Evolutionary conservation across 495 filamentous ascomycete genomes (phyloP).

Genomic region (Aspergillus ellipticus): DNA sequence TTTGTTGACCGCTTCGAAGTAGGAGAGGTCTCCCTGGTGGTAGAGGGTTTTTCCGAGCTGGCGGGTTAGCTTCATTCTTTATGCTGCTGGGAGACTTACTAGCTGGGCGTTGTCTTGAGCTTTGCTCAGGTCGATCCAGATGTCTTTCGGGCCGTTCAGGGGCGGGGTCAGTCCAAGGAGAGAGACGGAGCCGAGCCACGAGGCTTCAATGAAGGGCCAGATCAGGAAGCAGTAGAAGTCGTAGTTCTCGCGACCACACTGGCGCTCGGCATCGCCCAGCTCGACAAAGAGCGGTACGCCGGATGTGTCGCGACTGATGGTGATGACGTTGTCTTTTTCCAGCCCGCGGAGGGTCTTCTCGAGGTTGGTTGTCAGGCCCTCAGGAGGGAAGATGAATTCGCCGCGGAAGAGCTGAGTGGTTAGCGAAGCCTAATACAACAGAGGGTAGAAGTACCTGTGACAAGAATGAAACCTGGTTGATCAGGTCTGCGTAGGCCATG

Average conservation of each 20-base stretch:
- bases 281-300: conserved; percentile 61
- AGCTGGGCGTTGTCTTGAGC: conserved; percentile 81
- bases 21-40: conserved; percentile 92
- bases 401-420: conserved; percentile 74
- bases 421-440: conserved; percentile 10
- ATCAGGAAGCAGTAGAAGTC: conserved; percentile 98
- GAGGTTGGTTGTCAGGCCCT: conserved; percentile 74
- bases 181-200: conserved; percentile 84
- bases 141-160: conserved; percentile 50
- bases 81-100: conserved; percentile 41
- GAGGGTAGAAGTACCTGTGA: conserved; percentile 52
- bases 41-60: conserved; percentile 95
- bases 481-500: conserved; percentile 66
- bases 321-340: conserved; percentile 77
- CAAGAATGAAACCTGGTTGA: conserved; percentile 78
- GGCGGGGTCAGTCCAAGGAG: conserved; percentile 83
- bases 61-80: neutral
- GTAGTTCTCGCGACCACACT: conserved; percentile 81
- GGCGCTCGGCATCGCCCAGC: conserved; percentile 70
- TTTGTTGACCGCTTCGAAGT: conserved; percentile 98
- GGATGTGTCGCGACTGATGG: conserved; percentile 54
- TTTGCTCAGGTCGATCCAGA: conserved; percentile 75
- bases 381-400: conserved; percentile 93
- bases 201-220: conserved; percentile 95
- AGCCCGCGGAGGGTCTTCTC: conserved; percentile 71